Conservation (phyloP, 352 stramenopile species). For the Hyphochytrium catenoides region DNA sequence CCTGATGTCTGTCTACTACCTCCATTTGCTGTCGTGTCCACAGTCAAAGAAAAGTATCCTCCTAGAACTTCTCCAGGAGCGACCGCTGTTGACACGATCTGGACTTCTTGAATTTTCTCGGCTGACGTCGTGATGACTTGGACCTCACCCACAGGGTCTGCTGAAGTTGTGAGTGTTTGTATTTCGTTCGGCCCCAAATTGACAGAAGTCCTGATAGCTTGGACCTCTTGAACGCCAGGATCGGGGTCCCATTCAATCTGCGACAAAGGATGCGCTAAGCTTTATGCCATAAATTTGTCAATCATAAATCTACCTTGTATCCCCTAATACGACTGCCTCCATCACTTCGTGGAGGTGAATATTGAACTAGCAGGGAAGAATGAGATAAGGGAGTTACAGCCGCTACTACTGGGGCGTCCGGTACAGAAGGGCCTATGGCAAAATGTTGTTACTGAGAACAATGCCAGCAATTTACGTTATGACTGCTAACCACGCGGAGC, state of each 20-base stretch:
- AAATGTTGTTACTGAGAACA: no score
- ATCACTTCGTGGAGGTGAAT: no score
- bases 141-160: slow-evolving; percentile 55
- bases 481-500: no score
- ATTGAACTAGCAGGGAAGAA: no score
- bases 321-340: no score
- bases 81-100: slow-evolving; percentile 61
- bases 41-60: slow-evolving; percentile 65
- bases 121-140: slow-evolving; percentile 61
- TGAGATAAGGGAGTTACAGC: no score
- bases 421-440: no score
- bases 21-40: slow-evolving; percentile 60
- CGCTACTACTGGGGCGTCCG: no score
- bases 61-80: slow-evolving; percentile 48
- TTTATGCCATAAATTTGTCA: no score
- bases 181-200: slow-evolving; percentile 78
- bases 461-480: no score
- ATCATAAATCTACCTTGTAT: no score
- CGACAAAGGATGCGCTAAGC: no score
- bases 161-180: slow-evolving; percentile 67
- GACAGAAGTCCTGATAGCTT: slow-evolving; percentile 39
- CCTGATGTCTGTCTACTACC: slow-evolving; percentile 69
- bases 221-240: slow-evolving; percentile 59
- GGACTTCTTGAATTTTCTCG: slow-evolving; percentile 24
- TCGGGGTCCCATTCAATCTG: slow-evolving; percentile 78